These are phyloP conservation scores for Talaromyces sp. DNA, from an alignment of 2,329 filamentous ascomycete species.

Conservation along the genomic window DNA sequence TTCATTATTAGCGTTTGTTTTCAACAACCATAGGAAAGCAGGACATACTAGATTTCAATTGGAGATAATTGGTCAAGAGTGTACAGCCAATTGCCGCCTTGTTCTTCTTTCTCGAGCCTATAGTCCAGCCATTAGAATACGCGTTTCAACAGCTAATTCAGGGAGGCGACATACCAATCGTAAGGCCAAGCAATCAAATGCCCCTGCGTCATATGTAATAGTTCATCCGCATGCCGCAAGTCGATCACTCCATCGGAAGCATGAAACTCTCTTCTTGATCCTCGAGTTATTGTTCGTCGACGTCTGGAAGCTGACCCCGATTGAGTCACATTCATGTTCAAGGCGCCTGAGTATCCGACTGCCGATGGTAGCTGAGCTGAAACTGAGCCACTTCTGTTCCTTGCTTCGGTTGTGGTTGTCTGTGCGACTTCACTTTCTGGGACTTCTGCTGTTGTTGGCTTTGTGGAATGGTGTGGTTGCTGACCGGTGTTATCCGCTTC, in stretches of 20 bases:
- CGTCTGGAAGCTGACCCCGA: slow-evolving; percentile 28
- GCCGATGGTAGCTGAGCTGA: slow-evolving; percentile 20
- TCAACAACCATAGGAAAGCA: background rate
- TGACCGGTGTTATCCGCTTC: slow-evolving; percentile 22
- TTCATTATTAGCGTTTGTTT: background rate
- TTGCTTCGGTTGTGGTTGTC: slow-evolving; percentile 26
- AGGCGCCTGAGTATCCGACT: slow-evolving; percentile 40
- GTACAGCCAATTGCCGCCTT: slow-evolving; percentile 93
- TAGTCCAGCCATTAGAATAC: background rate
- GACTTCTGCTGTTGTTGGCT: too few relatives aligned
- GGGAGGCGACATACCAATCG: slow-evolving; percentile 61
- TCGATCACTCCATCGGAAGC: slow-evolving; percentile 71
- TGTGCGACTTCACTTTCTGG: slow-evolving; percentile 26
- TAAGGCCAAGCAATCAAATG: slow-evolving; percentile 90
- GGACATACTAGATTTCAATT: slow-evolving; percentile 76
- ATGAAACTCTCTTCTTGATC: slow-evolving; percentile 46
- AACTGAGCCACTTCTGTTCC: slow-evolving; percentile 19
- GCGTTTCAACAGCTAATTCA: background rate
- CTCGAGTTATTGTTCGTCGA: slow-evolving; percentile 44
- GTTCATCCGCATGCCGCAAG: slow-evolving; percentile 71
- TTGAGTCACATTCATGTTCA: slow-evolving; percentile 35
- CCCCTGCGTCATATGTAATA: slow-evolving; percentile 79
- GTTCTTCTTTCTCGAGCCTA: slow-evolving; percentile 80
- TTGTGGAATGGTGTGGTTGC: background rate
- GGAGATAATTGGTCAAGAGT: slow-evolving; percentile 94